Conservation (phyloP, 208 protist genomes). For the Trypanosoma theileri region DNA sequence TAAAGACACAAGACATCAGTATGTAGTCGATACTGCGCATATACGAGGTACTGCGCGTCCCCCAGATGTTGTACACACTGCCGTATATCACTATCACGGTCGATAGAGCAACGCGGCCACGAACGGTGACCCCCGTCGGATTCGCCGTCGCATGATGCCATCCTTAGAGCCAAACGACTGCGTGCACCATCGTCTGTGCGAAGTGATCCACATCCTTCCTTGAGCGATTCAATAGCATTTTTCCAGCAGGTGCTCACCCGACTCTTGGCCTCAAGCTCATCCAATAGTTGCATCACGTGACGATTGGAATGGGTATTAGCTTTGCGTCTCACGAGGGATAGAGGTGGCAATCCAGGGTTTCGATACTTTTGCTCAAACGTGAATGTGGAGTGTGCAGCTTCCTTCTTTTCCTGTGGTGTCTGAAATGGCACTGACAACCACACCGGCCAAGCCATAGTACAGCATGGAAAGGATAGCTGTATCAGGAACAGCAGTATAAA, state of each 20-base stretch:
- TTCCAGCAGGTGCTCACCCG: slow-evolving; percentile 74
- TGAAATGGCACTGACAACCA: slow-evolving; percentile 9
- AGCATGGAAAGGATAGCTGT: not conserved
- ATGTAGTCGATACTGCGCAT: slow-evolving; percentile 87
- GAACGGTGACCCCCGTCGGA: slow-evolving; percentile 50
- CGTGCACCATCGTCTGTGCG: slow-evolving; percentile 53
- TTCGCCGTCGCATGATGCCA: slow-evolving; percentile 75
- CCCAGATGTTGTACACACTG: slow-evolving; percentile 58
- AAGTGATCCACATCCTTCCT: slow-evolving; percentile 44
- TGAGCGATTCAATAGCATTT: slow-evolving; percentile 45
- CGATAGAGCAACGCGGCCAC: slow-evolving; percentile 25
- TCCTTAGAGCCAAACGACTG: slow-evolving; percentile 66
- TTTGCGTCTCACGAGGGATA: not conserved
- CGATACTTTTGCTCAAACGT: no score
- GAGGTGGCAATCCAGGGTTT: not conserved
- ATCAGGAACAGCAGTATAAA: slow-evolving; percentile 8
- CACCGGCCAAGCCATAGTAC: slow-evolving; percentile 7
- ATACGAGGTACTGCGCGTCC: slow-evolving; percentile 67
- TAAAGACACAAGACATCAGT: slow-evolving; percentile 79
- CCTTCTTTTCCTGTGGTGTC: not conserved
- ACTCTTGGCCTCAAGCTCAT: slow-evolving; percentile 48
- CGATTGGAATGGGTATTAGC: not conserved
- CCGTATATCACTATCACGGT: slow-evolving; percentile 20
- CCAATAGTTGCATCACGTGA: slow-evolving; percentile 31
- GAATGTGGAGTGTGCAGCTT: not conserved